These are phyloP conservation scores for Solanum gracilifrons DNA, from an alignment of 257 asterid genomes.

Conservation along the genomic window DNA sequence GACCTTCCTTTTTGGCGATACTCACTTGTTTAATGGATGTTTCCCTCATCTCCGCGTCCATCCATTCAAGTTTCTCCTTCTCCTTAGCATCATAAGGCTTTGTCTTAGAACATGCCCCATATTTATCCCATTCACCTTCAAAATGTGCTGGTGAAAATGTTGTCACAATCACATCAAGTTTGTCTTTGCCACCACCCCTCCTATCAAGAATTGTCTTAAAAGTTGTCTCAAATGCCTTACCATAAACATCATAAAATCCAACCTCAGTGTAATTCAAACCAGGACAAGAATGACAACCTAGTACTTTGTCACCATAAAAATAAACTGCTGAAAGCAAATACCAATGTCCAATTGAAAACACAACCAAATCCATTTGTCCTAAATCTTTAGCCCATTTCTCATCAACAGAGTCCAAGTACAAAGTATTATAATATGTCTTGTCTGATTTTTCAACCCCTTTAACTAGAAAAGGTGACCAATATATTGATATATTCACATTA, in stretches of 20 bases:
- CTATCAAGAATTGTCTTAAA: conserved; percentile 20
- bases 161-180: conserved; percentile 26
- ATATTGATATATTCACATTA: conserved; percentile 38
- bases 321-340: conserved; percentile 40
- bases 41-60: conserved; percentile 60
- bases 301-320: conserved; percentile 13
- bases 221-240: conserved; percentile 40
- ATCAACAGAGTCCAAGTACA: conserved; percentile 41
- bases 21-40: conserved; percentile 24
- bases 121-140: conserved; percentile 79
- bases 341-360: conserved; percentile 71
- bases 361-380: conserved; percentile 29
- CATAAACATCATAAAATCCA: conserved; percentile 46
- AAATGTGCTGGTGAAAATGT: conserved; percentile 78
- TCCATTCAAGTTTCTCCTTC: conserved; percentile 30
- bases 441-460: conserved; percentile 45
- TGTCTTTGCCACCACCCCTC: neutral
- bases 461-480: conserved; percentile 85
- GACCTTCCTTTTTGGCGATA: conserved; percentile 19
- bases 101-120: conserved; percentile 62
- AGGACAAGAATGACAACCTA: conserved; percentile 52
- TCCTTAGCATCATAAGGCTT: conserved; percentile 35
- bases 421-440: conserved; percentile 19
- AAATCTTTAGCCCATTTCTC: conserved; percentile 58
- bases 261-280: conserved; percentile 36